Evolutionary conservation across 2,329 filamentous ascomycete species (phyloP).

Genomic region (Phaeosphaeria sp.): DNA sequence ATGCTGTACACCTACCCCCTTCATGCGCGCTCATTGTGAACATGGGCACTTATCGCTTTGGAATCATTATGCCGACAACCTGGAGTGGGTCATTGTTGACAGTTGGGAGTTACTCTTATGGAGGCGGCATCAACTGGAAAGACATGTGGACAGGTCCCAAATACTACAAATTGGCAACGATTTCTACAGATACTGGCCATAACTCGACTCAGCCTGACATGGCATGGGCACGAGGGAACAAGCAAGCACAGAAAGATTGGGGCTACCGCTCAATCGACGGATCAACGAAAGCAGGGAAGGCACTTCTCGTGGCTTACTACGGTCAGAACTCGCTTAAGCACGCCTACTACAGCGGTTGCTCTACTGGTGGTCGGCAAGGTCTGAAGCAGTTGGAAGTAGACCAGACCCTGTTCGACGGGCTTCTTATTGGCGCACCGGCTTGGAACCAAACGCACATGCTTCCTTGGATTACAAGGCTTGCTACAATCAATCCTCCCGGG

Average conservation of each 20-base stretch:
- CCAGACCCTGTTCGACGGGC: background rate
- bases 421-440: background rate
- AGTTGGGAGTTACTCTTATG: background rate
- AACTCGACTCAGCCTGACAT: background rate
- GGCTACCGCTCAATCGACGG: background rate
- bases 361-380: background rate
- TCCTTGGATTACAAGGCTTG: background rate
- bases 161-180: background rate
- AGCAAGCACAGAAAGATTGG: background rate
- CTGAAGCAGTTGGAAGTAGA: background rate
- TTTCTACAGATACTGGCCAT: background rate
- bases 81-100: background rate
- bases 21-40: background rate
- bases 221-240: background rate
- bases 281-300: background rate
- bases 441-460: background rate
- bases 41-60: background rate
- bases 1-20: background rate
- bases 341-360: background rate
- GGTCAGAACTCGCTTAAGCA: background rate
- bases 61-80: background rate
- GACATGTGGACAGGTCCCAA: background rate
- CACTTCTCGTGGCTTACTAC: background rate
- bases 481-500: background rate
- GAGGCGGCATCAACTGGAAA: background rate